Conservation (phyloP, 75 land plant genomes). For the Cupressus sempervirens region DNA sequence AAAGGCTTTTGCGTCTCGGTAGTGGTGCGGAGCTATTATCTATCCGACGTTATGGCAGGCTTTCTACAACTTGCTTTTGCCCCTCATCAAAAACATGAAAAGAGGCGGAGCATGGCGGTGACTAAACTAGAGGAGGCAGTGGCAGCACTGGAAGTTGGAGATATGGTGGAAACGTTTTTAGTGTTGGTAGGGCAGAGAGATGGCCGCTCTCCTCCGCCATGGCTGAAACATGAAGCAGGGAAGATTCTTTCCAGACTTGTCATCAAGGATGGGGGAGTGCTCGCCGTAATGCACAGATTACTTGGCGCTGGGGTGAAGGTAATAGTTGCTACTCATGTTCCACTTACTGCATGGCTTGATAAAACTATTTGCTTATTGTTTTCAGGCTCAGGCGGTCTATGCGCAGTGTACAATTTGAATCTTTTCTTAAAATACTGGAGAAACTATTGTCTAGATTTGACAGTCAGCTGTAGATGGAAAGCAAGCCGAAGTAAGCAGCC, state of each 20-base stretch:
- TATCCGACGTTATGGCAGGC: slow-evolving; percentile 4
- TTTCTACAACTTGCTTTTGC: slow-evolving; percentile 7
- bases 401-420: no score
- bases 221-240: slow-evolving; percentile 34
- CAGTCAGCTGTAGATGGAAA: no score
- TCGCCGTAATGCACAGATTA: slow-evolving; percentile 29
- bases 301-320: slow-evolving; percentile 27
- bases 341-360: no score
- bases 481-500: no score
- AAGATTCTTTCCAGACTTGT: slow-evolving; percentile 37
- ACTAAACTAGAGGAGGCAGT: slow-evolving; percentile 19
- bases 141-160: slow-evolving; percentile 21
- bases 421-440: no score
- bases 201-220: slow-evolving; percentile 26
- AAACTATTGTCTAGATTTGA: no score
- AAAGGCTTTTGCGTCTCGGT: neutral
- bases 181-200: slow-evolving; percentile 17
- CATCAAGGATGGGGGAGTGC: slow-evolving; percentile 34
- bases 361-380: no score
- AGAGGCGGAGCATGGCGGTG: neutral
- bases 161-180: slow-evolving; percentile 36
- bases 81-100: neutral
- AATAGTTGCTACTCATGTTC: neutral
- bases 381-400: no score
- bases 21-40: slow-evolving; percentile 5